Evolutionary conservation across 257 asterid genomes (phyloP).

Genomic region (Solanum sejunctum): DNA sequence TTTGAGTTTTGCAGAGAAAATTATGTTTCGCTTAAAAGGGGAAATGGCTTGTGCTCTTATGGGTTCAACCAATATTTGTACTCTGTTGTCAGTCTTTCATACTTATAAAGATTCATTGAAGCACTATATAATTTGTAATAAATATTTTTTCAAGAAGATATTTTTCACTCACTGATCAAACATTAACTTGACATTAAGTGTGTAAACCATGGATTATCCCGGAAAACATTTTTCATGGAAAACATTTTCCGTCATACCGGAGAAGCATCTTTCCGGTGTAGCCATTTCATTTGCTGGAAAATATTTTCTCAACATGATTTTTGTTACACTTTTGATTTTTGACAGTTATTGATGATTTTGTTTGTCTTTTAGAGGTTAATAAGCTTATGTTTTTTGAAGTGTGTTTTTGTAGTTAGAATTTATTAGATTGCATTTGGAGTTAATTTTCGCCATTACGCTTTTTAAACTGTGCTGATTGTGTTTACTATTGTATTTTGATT

Average conservation of each 20-base stretch:
- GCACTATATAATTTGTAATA: not conserved
- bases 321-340: not conserved
- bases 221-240: not conserved
- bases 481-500: not conserved
- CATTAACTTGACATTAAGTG: not conserved
- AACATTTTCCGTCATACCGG: not conserved
- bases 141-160: not conserved
- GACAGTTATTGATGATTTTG: not conserved
- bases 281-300: not conserved
- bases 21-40: not conserved
- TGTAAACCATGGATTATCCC: not conserved
- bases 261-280: not conserved
- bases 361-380: not conserved
- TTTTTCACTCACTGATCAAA: not conserved
- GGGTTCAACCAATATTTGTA: not conserved
- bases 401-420: not conserved
- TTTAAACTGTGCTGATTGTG: conserved; percentile 1
- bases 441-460: not conserved
- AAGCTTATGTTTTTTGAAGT: not conserved
- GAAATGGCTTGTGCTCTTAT: not conserved
- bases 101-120: not conserved
- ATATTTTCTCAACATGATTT: not conserved
- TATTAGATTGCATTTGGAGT: conserved; percentile 3
- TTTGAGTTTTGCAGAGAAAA: not conserved
- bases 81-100: not conserved